Base-by-base conservation (phyloP, 306 rosid species). In the Cucurbita maxima region DNA sequence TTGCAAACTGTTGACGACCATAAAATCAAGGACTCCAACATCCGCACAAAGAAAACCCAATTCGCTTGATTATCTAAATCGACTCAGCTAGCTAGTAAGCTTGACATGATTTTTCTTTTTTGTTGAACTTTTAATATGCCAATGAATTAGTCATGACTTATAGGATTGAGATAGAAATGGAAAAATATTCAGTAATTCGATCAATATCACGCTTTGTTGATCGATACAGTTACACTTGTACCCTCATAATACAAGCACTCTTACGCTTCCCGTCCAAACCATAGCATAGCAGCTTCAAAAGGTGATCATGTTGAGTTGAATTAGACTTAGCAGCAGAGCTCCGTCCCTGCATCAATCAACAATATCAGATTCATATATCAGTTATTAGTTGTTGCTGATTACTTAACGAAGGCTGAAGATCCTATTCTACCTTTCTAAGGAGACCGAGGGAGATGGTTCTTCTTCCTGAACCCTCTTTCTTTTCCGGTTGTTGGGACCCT, bases 291-390 rank as follows among this genome's bases (percentile, higher is more conserved):
- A 45, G 40, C 72, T 67, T 67, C 72, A 67, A 22, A 69, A 69
- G 58, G 44, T 69, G 73, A 75, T 76, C 79, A 74, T 52, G 69
- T 59, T 84, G 78, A 77, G 82, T 44, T 81, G 88, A 18, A 84
- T 76, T 4, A 81, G 43, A 53, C 83, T 75, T 37, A 71, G 56
- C 4, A 75, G 80, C 72, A 79, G 15, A 51, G 78, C 76, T 66
- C 80, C 78, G 66, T 75, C 77, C 78, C 85, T 84, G 75, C 76
- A 69, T 25, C 15, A 7, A 41, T 20, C 2, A 41, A 58, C 61
- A 64, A 11, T 0, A 52, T 50, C 16, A 63, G 37, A 66, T 69
- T 69, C 13, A 8, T 25, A 9, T 14, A 69, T 25, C 57, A 69
- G 73, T 69, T 69, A 69, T 37, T 47, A 47, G 5, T 47, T 48